phyloP scores from a whole-genome alignment of 768 basidiomycete species.

The Naganishia kalamii region DNA sequence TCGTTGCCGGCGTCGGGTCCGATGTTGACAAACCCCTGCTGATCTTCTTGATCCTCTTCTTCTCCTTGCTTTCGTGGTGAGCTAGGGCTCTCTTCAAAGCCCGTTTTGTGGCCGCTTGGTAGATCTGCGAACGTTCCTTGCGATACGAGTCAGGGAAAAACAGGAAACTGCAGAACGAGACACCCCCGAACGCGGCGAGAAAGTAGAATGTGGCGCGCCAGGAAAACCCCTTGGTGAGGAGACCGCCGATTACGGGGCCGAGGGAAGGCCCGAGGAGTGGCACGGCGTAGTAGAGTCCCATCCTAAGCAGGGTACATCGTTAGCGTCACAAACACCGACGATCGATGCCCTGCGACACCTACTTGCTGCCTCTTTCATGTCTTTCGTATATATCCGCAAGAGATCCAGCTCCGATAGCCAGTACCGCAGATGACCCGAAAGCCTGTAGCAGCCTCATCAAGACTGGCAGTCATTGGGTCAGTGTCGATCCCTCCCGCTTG shows the following conservation, averaged over 20 bases:
- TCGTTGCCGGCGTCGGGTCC: conserved; percentile 34
- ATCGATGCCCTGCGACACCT: background rate
- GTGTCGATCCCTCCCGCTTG: too few relatives aligned
- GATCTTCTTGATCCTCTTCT: conserved; percentile 31
- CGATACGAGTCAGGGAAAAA: conserved; percentile 79
- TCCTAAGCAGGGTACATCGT: conserved; percentile 37
- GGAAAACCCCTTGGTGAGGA: conserved; percentile 52
- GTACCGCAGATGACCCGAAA: conserved; percentile 40
- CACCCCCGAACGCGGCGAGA: conserved; percentile 58
- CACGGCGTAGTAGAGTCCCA: conserved; percentile 74
- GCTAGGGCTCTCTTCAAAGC: conserved; percentile 41
- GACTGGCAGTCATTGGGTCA: background rate
- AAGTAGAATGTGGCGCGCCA: conserved; percentile 86
- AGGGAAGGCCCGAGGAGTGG: conserved; percentile 60
- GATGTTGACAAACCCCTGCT: conserved; percentile 28
- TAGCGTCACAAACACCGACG: background rate
- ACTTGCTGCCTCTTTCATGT: conserved; percentile 43
- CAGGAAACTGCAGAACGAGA: conserved; percentile 56
- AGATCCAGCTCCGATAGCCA: conserved; percentile 43
- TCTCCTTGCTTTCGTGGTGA: conserved; percentile 30
- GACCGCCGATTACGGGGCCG: conserved; percentile 36
- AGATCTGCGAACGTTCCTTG: conserved; percentile 70
- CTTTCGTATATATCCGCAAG: conserved; percentile 47
- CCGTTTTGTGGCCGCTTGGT: conserved; percentile 60
- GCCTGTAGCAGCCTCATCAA: conserved; percentile 42